Conservation (phyloP, 495 filamentous ascomycete genomes). For the Sordaria brevicollis region DNA sequence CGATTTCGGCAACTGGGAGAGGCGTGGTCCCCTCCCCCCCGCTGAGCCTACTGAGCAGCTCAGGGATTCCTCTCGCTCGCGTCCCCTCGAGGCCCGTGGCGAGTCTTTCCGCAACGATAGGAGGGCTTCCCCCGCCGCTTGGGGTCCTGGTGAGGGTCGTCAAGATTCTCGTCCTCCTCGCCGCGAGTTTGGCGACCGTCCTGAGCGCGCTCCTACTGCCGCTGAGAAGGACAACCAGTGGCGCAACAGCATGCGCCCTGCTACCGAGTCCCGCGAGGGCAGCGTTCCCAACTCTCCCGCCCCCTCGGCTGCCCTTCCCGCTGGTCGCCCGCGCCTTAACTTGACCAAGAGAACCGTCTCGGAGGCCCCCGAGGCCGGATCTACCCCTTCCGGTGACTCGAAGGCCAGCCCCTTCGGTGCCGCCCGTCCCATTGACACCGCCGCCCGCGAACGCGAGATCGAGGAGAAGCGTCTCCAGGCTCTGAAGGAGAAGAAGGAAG, state of each 20-base stretch:
- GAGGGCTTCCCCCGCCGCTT: slow-evolving; percentile 60
- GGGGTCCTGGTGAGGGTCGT: slow-evolving; percentile 44
- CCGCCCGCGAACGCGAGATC: slow-evolving; percentile 74
- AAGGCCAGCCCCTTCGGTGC: slow-evolving; percentile 91
- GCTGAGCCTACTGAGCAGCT: slow-evolving; percentile 39
- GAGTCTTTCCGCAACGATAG: slow-evolving; percentile 46
- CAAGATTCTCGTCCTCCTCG: slow-evolving; percentile 71
- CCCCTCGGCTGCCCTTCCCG: slow-evolving; percentile 40
- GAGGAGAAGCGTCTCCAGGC: slow-evolving; percentile 73
- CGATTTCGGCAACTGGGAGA: slow-evolving; percentile 90
- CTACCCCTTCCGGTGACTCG: slow-evolving; percentile 35
- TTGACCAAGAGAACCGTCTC: slow-evolving; percentile 81
- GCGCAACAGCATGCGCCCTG: slow-evolving; percentile 70
- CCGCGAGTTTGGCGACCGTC: slow-evolving; percentile 66
- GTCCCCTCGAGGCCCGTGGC: slow-evolving; percentile 46
- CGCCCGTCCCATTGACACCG: slow-evolving; percentile 81
- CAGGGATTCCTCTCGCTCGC: slow-evolving; percentile 60
- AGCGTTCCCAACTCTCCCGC: slow-evolving; percentile 61
- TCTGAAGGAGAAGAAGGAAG: slow-evolving; percentile 72
- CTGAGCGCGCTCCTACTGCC: slow-evolving; percentile 67
- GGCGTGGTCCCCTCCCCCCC: slow-evolving; percentile 67
- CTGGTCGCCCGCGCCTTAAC: slow-evolving; percentile 65
- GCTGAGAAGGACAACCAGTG: slow-evolving; percentile 82
- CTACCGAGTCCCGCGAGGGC: slow-evolving; percentile 35
- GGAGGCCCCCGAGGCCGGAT: slow-evolving; percentile 38